phyloP scores from a whole-genome alignment of 179 eudicot species.

The Gypsophila paniculata region DNA sequence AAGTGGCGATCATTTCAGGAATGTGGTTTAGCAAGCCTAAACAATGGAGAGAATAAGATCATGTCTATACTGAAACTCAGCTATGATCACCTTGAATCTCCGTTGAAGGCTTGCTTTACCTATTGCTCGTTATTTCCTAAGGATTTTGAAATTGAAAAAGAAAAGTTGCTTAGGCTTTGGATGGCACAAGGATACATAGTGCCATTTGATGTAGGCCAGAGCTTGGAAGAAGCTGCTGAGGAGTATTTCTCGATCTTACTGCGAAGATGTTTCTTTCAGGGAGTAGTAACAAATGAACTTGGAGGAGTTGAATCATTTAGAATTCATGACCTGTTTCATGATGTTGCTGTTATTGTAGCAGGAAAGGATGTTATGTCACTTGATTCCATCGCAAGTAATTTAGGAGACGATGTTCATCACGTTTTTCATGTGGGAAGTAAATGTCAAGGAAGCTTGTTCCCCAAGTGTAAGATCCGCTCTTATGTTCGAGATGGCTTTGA shows the following conservation, averaged over 20 bases:
- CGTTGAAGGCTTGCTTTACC: constrained; percentile 33
- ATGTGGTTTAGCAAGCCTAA: not conserved
- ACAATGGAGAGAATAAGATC: not conserved
- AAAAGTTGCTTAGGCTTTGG: constrained; percentile 22
- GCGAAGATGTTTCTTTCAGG: constrained; percentile 36
- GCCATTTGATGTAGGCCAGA: constrained; percentile 11
- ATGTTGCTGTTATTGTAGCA: constrained; percentile 31
- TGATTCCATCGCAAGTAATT: not conserved
- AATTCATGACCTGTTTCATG: constrained; percentile 46
- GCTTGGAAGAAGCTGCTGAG: constrained; percentile 25
- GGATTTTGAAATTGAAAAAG: constrained; percentile 16
- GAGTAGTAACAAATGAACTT: constrained; percentile 12
- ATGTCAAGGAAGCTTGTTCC: no score
- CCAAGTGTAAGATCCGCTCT: no score
- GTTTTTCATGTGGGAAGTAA: no score
- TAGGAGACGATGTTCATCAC: not conserved
- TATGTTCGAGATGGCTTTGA: no score
- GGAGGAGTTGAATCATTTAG: constrained; percentile 26
- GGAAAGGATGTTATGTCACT: constrained; percentile 9
- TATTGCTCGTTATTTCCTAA: constrained; percentile 20
- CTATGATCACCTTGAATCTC: constrained; percentile 24
- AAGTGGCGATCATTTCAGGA: constrained; percentile 15
- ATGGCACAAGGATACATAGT: constrained; percentile 23
- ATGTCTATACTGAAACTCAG: constrained; percentile 11
- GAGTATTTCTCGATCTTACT: constrained; percentile 8